Conservation (phyloP, 2,329 filamentous ascomycete genomes). For the Thelonectria olida region DNA sequence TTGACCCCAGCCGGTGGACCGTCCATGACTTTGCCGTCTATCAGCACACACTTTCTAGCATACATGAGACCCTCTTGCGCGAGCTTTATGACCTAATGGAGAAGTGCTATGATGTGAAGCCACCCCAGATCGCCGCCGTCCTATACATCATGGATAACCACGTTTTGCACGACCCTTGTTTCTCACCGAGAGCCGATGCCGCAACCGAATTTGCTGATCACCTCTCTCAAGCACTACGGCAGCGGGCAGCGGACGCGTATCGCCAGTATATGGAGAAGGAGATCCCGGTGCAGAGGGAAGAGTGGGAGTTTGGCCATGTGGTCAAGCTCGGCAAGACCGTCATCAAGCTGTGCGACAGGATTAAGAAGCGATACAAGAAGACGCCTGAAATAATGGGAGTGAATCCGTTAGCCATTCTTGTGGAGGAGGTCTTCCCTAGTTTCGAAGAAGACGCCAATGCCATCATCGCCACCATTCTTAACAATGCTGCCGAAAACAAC, state of each 20-base stretch:
- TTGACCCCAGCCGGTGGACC: constrained; percentile 72
- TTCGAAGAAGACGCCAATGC: constrained; percentile 91
- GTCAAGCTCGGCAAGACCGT: constrained; percentile 89
- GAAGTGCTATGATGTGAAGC: constrained; percentile 88
- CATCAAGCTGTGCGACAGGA: constrained; percentile 84
- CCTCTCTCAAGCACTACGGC: constrained; percentile 75
- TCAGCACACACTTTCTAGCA: constrained; percentile 75
- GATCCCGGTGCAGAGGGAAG: constrained; percentile 80
- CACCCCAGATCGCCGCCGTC: constrained; percentile 80
- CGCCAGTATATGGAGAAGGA: constrained; percentile 79
- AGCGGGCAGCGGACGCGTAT: constrained; percentile 83
- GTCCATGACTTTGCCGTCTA: constrained; percentile 75
- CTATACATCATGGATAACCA: constrained; percentile 85
- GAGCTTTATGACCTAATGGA: constrained; percentile 90
- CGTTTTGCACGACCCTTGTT: constrained; percentile 80
- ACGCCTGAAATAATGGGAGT: constrained; percentile 87
- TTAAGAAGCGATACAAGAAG: constrained; percentile 90
- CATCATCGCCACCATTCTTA: constrained; percentile 83
- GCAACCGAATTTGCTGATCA: constrained; percentile 76
- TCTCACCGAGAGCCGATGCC: constrained; percentile 75
- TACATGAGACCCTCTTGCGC: constrained; percentile 85
- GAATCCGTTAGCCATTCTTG: constrained; percentile 72
- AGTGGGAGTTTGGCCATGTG: constrained; percentile 92
- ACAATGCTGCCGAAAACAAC: constrained; percentile 72
- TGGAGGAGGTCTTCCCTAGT: constrained; percentile 85